A percentile compares a stretch with the other conserved stretches of the same genome.
Evolutionary conservation across 169 alveolate genomes (phyloP).

Genomic region (Plasmodium reichenowi): DNA sequence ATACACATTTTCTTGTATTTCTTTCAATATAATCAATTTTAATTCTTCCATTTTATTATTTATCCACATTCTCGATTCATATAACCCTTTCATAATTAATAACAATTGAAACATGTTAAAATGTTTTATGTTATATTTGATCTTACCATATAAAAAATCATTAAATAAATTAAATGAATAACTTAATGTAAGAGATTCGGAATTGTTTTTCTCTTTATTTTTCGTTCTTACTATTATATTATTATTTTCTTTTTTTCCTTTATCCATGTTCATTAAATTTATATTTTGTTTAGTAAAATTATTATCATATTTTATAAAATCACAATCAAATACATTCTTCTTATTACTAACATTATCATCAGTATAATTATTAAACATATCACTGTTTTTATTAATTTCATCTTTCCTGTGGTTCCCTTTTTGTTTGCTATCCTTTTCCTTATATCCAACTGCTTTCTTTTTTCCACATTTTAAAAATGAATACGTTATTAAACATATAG

Average conservation of each 20-base stretch:
- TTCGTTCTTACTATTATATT: not conserved
- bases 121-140: conserved; percentile 40
- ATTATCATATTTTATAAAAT: not conserved
- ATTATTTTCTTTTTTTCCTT: conserved; percentile 4
- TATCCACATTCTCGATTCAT: conserved; percentile 25
- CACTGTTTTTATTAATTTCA: not conserved
- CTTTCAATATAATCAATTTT: conserved; percentile 12
- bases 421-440: not conserved
- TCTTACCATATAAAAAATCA: conserved; percentile 67
- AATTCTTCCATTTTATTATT: conserved; percentile 38
- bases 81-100: conserved; percentile 44
- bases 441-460: not conserved
- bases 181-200: not conserved
- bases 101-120: conserved; percentile 37
- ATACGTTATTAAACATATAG: conserved; percentile 31
- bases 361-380: not conserved
- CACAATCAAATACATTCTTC: not conserved
- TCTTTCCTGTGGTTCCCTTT: not conserved
- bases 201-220: not conserved
- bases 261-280: too few species aligned
- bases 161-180: conserved; percentile 47
- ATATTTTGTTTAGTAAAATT: too few species aligned
- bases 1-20: conserved; percentile 25
- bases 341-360: not conserved
- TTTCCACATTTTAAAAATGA: conserved; percentile 33